Evolutionary conservation across 148 eudicot species (phyloP), one percentile per base, ranked within the genome.

Genomic region (Chenopodium berlandieri): DNA sequence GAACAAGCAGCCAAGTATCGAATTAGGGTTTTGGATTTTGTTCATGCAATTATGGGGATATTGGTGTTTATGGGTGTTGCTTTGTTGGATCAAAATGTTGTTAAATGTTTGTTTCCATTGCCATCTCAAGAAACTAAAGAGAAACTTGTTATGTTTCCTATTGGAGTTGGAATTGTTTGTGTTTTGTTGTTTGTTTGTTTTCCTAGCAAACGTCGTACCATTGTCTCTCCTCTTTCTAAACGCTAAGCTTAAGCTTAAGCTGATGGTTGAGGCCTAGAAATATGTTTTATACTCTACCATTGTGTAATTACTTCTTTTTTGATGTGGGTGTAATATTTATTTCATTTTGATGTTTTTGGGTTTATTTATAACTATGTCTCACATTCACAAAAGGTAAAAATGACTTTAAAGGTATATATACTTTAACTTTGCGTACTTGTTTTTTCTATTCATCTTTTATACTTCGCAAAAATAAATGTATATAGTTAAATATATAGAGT

Each of bases 151-250:
- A 77, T 71, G 67, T 52, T 93, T 79, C 97, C 98, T 2, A 75
- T 91, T 27, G 90, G 81, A 8, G 83, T 91, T 80, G 97, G 96
- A 32, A 80, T 88, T 25, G 47, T 92, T 47, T 92, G 94, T 75
- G 90, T 93, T 70, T 74, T 91, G 25, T 85, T 92, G 75, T 91
- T 93, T 74, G 82, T 86, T 75, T 84, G 85, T 6, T 95, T 93
- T 65, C 98, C 98, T 17, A 91, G 83, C 25, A 87, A 78, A 66
- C 89, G 97, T 25, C 89, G 92, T 84, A 91, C 91, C 22, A 77
- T 94, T 63, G 92, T 89, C 0, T 86, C 90, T 71, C 92, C 94
- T 65, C 88, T 92, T 16, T 88, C 97, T 25, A 82, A 88, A 20
- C 58, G 72, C 11, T 86, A 82, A 62, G 3, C 30, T 27, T 86